Evolutionary conservation across 768 basidiomycete genomes (phyloP).

Genomic region (Pulveroboletus sp.): DNA sequence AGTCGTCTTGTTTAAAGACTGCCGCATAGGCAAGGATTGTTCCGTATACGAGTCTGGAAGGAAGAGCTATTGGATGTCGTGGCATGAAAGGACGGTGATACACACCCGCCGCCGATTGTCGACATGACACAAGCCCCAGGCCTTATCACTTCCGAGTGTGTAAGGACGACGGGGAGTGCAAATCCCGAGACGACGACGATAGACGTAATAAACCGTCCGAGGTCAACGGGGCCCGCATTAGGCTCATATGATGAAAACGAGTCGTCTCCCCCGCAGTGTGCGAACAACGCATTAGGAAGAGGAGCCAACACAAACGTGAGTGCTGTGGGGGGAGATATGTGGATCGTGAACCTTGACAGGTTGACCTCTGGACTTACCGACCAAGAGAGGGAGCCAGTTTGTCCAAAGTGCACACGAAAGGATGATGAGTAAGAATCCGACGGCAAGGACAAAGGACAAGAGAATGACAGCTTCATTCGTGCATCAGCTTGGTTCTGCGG

Average conservation of each 20-base stretch:
- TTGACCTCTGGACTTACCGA: slow-evolving; percentile 57
- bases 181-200: slow-evolving; percentile 90
- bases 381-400: slow-evolving; percentile 96
- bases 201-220: slow-evolving; percentile 92
- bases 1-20: slow-evolving; percentile 73
- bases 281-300: slow-evolving; percentile 88
- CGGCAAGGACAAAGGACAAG: slow-evolving; percentile 93
- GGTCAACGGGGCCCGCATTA: slow-evolving; percentile 67
- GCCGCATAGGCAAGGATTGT: slow-evolving; percentile 87
- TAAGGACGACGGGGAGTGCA: slow-evolving; percentile 85
- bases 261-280: slow-evolving; percentile 90
- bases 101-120: slow-evolving; percentile 83
- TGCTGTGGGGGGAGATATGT: slow-evolving; percentile 43
- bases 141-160: slow-evolving; percentile 85
- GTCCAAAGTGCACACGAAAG: slow-evolving; percentile 93
- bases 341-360: neutral
- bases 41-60: slow-evolving; percentile 70
- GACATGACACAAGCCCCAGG: slow-evolving; percentile 89
- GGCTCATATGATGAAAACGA: slow-evolving; percentile 70
- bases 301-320: slow-evolving; percentile 94
- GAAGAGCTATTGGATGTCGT: neutral
- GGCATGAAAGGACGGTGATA: slow-evolving; percentile 1
- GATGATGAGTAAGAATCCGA: slow-evolving; percentile 97
- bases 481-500: neutral
- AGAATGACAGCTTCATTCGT: slow-evolving; percentile 77